These are phyloP conservation scores for Kwoniella sp. DNA, from an alignment of 768 basidiomycete genomes.

Conservation along the genomic window DNA sequence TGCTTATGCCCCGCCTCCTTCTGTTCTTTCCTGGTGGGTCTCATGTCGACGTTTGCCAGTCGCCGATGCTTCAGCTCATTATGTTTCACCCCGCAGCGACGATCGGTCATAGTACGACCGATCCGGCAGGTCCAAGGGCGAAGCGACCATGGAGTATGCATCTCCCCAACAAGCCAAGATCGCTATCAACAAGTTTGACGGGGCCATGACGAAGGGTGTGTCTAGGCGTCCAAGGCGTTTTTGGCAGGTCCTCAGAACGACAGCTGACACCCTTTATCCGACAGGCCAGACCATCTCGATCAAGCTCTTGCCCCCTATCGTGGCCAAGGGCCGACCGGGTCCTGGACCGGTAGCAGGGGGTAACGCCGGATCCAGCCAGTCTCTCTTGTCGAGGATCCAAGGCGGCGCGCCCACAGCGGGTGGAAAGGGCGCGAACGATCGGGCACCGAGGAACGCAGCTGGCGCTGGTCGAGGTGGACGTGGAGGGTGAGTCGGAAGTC, in stretches of 20 bases:
- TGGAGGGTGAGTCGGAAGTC: conserved; percentile 16
- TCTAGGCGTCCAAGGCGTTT: not conserved
- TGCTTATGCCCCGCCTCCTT: conserved; percentile 35
- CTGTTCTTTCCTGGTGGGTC: conserved; percentile 36
- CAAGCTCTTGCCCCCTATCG: conserved; percentile 29
- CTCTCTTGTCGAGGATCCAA: conserved; percentile 34
- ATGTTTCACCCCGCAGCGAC: not conserved
- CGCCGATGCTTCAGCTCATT: not conserved
- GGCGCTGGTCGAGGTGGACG: conserved; percentile 19
- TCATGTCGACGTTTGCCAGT: conserved; percentile 5
- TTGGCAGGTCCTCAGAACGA: too few relatives aligned
- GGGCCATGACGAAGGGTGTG: conserved; percentile 80
- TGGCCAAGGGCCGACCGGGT: conserved; percentile 14
- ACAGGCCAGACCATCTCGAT: conserved; percentile 46
- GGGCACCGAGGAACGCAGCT: not conserved
- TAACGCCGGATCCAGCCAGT: conserved; percentile 16
- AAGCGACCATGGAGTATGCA: conserved; percentile 74
- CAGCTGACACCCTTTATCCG: not conserved
- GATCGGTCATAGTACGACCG: conserved; percentile 76
- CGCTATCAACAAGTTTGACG: conserved; percentile 79
- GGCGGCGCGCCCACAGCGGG: conserved; percentile 9
- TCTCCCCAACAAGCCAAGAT: conserved; percentile 70
- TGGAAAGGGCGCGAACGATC: not conserved
- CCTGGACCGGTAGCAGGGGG: conserved; percentile 3
- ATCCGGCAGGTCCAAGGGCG: conserved; percentile 84